Conservation (phyloP, 1,139 yeast species). For the Debaryomyces sp. region DNA sequence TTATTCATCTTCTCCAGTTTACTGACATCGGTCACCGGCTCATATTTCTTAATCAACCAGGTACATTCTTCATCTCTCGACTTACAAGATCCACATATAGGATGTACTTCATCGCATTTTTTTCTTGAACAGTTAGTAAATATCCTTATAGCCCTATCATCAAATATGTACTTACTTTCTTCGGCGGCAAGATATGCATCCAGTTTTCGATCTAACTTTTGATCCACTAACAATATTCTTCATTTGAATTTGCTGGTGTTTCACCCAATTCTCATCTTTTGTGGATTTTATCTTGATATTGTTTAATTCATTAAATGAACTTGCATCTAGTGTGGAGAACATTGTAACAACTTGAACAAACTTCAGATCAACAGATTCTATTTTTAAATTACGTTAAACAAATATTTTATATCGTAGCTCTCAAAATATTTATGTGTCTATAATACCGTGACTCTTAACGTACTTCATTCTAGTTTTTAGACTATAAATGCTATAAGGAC, state of each 20-base stretch:
- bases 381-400: background rate
- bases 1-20: background rate
- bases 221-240: constrained; percentile 3
- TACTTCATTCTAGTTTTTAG: background rate
- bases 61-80: constrained; percentile 23
- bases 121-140: constrained; percentile 7
- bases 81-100: constrained; percentile 27
- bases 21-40: background rate
- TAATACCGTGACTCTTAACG: background rate
- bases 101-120: constrained; percentile 33
- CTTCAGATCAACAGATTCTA: background rate
- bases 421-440: background rate
- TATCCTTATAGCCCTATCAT: background rate
- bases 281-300: background rate
- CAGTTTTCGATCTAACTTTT: constrained; percentile 10
- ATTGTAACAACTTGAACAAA: background rate
- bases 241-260: background rate
- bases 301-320: constrained; percentile 8
- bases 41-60: constrained; percentile 12
- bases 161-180: constrained; percentile 9
- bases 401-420: background rate
- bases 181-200: constrained; percentile 11
- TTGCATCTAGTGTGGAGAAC: constrained; percentile 11
- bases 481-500: background rate
- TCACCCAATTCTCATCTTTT: background rate